Conservation (phyloP, 768 basidiomycete genomes). For the Mycena latifolia region DNA sequence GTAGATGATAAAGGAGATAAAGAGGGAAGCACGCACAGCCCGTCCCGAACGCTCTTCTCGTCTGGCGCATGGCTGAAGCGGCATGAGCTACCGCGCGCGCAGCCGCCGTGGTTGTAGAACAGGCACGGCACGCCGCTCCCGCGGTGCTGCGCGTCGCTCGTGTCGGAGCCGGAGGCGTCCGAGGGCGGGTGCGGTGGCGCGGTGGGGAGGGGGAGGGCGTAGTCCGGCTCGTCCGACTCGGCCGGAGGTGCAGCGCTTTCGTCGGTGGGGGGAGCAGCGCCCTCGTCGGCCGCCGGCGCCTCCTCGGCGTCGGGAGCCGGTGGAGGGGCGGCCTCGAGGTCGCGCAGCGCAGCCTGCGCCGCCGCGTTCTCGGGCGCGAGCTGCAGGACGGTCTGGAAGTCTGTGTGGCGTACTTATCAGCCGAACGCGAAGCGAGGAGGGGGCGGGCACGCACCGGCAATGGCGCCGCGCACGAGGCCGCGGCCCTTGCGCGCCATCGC, state of each 20-base stretch:
- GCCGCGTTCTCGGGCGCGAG: slow-evolving; percentile 27
- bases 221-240: background rate
- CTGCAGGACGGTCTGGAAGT: slow-evolving; percentile 29
- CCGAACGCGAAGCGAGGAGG: too few species aligned
- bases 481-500: slow-evolving; percentile 35
- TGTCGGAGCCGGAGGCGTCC: slow-evolving; percentile 32
- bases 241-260: too few species aligned
- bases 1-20: background rate
- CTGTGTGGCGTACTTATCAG: background rate
- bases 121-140: slow-evolving; percentile 35
- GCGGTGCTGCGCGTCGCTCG: slow-evolving; percentile 33
- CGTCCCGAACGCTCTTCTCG: slow-evolving; percentile 34
- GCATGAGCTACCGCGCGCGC: slow-evolving; percentile 33
- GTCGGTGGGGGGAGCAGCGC: too few species aligned
- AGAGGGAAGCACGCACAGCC: slow-evolving; percentile 5
- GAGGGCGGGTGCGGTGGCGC: slow-evolving; percentile 1
- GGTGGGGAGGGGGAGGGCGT: background rate
- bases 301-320: too few species aligned
- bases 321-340: slow-evolving; percentile 2
- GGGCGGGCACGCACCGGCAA: slow-evolving; percentile 26
- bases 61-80: slow-evolving; percentile 38
- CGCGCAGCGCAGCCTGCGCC: slow-evolving; percentile 25
- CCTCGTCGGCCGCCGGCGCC: background rate
- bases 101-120: slow-evolving; percentile 41
- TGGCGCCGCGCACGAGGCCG: slow-evolving; percentile 16